Conservation (phyloP, 495 filamentous ascomycete species). For the Pseudoneurospora amorphoporcata region DNA sequence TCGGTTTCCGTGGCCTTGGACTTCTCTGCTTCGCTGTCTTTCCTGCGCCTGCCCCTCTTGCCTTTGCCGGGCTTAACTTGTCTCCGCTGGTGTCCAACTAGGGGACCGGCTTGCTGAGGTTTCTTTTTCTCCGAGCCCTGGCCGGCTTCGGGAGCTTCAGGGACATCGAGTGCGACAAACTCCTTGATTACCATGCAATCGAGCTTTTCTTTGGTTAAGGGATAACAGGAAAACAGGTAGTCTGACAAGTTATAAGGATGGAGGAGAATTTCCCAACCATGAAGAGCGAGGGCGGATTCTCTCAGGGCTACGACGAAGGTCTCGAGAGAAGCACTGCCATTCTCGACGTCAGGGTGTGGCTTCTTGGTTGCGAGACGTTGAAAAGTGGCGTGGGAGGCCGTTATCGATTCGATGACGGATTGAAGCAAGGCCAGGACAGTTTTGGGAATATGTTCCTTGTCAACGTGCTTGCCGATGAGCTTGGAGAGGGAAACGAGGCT, state of each 20-base stretch:
- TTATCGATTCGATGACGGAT: conserved; percentile 21
- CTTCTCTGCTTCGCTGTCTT: not conserved
- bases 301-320: conserved; percentile 30
- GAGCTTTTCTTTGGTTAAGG: conserved; percentile 11
- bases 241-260: not conserved
- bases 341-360: conserved; percentile 27
- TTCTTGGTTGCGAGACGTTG: conserved; percentile 20
- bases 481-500: conserved; percentile 22
- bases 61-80: conserved; percentile 25
- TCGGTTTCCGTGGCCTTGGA: conserved; percentile 9
- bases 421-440: conserved; percentile 21
- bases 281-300: conserved; percentile 13
- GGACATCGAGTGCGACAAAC: conserved; percentile 20
- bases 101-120: not conserved
- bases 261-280: not conserved
- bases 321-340: conserved; percentile 30
- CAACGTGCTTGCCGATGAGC: conserved; percentile 25
- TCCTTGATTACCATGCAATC: conserved; percentile 25
- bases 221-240: not conserved
- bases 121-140: not conserved
- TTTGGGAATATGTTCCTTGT: conserved; percentile 8
- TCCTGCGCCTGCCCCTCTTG: conserved; percentile 28
- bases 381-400: conserved; percentile 10
- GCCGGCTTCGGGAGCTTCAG: conserved; percentile 5
- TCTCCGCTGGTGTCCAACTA: not conserved